Conservation (phyloP, 805 yeast genomes). For the Ascoidea tarda region DNA sequence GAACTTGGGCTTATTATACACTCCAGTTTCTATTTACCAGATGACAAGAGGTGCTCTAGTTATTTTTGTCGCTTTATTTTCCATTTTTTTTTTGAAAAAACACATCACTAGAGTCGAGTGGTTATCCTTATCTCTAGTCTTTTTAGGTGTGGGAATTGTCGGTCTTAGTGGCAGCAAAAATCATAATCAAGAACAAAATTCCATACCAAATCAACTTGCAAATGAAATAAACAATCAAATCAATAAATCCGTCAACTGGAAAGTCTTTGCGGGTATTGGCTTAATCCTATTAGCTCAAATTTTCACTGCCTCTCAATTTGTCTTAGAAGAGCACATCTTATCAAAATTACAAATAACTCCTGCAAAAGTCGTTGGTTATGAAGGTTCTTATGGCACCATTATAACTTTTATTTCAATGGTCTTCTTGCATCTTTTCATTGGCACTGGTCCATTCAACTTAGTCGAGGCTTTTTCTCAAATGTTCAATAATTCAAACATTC, state of each 20-base stretch:
- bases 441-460: constrained; percentile 38
- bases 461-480: constrained; percentile 34
- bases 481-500: constrained; percentile 26
- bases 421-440: constrained; percentile 26
- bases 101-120: constrained; percentile 49
- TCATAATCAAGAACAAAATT: constrained; percentile 6
- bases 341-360: constrained; percentile 40
- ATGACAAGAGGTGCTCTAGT: constrained; percentile 78
- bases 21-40: constrained; percentile 71
- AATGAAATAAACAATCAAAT: background rate
- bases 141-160: constrained; percentile 56
- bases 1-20: constrained; percentile 60
- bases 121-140: constrained; percentile 49
- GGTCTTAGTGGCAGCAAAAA: constrained; percentile 43
- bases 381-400: constrained; percentile 52
- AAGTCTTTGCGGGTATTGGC: constrained; percentile 38
- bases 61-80: constrained; percentile 59
- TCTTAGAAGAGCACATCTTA: constrained; percentile 59
- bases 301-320: constrained; percentile 68
- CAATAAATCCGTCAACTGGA: constrained; percentile 9
- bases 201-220: background rate
- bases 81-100: constrained; percentile 45
- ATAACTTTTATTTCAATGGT: constrained; percentile 32
- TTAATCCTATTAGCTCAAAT: constrained; percentile 47
- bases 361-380: constrained; percentile 53